Conservation (phyloP, 116 monocot species). For the Iris pallida region DNA sequence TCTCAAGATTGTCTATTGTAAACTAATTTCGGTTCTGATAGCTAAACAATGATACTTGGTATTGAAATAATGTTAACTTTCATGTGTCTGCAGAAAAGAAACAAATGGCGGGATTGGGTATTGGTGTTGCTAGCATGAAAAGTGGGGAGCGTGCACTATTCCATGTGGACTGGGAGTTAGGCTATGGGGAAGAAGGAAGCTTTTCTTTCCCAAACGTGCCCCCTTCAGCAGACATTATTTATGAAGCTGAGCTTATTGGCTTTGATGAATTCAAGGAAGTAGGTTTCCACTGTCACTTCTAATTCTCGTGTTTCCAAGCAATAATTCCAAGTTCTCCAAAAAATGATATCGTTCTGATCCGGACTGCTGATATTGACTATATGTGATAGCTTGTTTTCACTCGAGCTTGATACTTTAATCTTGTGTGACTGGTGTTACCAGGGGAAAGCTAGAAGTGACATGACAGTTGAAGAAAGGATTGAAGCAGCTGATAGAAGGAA, state of each 20-base stretch:
- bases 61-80: neutral
- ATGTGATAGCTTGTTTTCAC: too few species aligned
- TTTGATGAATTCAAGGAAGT: slow-evolving; percentile 95
- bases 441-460: slow-evolving; percentile 95
- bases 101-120: slow-evolving; percentile 67
- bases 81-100: slow-evolving; percentile 54
- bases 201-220: slow-evolving; percentile 98
- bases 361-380: too few species aligned
- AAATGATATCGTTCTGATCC: too few species aligned
- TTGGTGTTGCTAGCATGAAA: slow-evolving; percentile 86
- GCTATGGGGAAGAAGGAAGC: slow-evolving; percentile 93
- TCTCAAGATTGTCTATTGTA: neutral
- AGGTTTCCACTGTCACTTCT: slow-evolving; percentile 1
- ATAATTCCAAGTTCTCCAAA: too few species aligned
- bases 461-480: slow-evolving; percentile 99
- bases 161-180: slow-evolving; percentile 87
- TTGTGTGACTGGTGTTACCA: slow-evolving; percentile 13
- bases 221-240: slow-evolving; percentile 76
- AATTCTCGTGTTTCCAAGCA: too few species aligned
- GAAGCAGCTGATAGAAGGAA: slow-evolving; percentile 89
- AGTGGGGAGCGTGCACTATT: slow-evolving; percentile 84
- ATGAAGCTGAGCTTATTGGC: slow-evolving; percentile 95
- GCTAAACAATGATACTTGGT: neutral
- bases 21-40: slow-evolving; percentile 1
- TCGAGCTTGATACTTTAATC: too few species aligned